phyloP scores from a whole-genome alignment of 495 filamentous ascomycete species.

The Talaromyces stipitatus region DNA sequence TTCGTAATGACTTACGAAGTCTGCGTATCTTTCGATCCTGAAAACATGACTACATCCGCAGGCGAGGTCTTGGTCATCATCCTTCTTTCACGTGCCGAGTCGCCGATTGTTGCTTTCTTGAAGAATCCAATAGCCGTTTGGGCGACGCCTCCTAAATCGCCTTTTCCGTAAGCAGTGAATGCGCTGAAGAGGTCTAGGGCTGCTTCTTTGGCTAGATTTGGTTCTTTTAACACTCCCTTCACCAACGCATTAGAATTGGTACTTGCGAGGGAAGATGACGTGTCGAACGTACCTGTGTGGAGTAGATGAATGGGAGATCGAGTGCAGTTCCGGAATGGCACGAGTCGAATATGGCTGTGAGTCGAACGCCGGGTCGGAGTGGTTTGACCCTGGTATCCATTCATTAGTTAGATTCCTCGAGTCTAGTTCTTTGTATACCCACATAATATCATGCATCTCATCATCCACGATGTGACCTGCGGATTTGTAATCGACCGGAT shows the following conservation, averaged over 20 bases:
- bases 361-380: slow-evolving; percentile 72
- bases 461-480: slow-evolving; percentile 96
- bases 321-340: slow-evolving; percentile 96
- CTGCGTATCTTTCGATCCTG: slow-evolving; percentile 91
- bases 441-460: slow-evolving; percentile 97
- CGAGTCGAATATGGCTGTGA: slow-evolving; percentile 99
- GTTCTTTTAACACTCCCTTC: slow-evolving; percentile 91
- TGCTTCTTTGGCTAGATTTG: slow-evolving; percentile 95
- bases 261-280: neutral
- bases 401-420: neutral
- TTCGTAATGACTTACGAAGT: slow-evolving; percentile 56
- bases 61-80: slow-evolving; percentile 87
- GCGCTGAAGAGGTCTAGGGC: slow-evolving; percentile 87
- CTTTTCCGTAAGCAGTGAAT: slow-evolving; percentile 81
- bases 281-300: slow-evolving; percentile 40
- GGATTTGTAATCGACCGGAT: slow-evolving; percentile 87
- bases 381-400: slow-evolving; percentile 49
- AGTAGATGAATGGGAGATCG: slow-evolving; percentile 96
- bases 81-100: slow-evolving; percentile 71
- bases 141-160: slow-evolving; percentile 79
- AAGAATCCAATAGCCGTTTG: slow-evolving; percentile 77
- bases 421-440: neutral
- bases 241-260: too few relatives aligned
- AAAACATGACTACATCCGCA: slow-evolving; percentile 97
- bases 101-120: slow-evolving; percentile 85